Conservation (phyloP, 2,329 filamentous ascomycete species). For the Zasmidium citrigriseum region DNA sequence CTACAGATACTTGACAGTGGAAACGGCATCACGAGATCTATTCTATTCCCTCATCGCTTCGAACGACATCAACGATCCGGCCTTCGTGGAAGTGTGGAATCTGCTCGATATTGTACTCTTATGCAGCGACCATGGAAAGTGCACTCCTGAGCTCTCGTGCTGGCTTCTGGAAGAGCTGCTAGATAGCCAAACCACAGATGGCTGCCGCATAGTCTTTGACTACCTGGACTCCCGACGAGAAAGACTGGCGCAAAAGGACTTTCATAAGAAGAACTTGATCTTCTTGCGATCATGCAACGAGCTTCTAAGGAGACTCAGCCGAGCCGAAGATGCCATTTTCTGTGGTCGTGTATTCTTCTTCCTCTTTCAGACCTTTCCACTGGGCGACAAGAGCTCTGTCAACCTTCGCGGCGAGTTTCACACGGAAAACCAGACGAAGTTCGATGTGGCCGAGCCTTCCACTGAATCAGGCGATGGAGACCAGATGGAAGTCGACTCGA, state of each 20-base stretch:
- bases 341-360: conserved; percentile 98
- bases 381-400: conserved; percentile 95
- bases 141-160: conserved; percentile 79
- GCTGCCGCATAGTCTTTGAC: conserved; percentile 88
- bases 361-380: conserved; percentile 94
- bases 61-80: conserved; percentile 72
- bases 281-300: conserved; percentile 96
- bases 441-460: conserved; percentile 57
- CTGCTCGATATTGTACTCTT: conserved; percentile 88
- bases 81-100: conserved; percentile 87
- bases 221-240: conserved; percentile 93
- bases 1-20: conserved; percentile 63
- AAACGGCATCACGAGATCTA: conserved; percentile 77
- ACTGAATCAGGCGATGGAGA: conserved; percentile 36
- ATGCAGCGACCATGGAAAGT: conserved; percentile 65
- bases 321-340: conserved; percentile 95
- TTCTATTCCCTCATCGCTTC: conserved; percentile 62
- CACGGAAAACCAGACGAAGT: conserved; percentile 88
- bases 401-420: conserved; percentile 96
- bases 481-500: conserved; percentile 66
- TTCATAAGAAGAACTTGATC: conserved; percentile 80
- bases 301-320: conserved; percentile 85
- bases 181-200: conserved; percentile 92
- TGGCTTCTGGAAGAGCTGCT: conserved; percentile 93
- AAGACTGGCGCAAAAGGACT: conserved; percentile 76